phyloP scores from a whole-genome alignment of 306 rosid species.

The Vigna mungo region DNA sequence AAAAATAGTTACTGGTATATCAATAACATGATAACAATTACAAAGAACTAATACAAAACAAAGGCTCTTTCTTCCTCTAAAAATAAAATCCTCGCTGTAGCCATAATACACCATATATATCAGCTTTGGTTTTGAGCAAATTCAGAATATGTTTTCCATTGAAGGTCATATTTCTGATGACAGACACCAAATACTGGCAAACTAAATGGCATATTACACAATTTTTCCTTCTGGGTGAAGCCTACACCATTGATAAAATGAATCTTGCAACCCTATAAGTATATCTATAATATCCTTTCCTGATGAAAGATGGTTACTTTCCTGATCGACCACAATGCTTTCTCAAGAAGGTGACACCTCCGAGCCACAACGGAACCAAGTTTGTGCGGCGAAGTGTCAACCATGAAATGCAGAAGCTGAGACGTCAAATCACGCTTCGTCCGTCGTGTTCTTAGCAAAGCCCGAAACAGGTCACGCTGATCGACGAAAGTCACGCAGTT shows the following conservation, averaged over 20 bases:
- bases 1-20: neutral
- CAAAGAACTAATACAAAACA: neutral
- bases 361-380: constrained; percentile 66
- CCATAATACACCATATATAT: neutral
- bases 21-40: neutral
- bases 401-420: constrained; percentile 73
- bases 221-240: neutral
- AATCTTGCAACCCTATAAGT: neutral
- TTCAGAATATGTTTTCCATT: neutral
- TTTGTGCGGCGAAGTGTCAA: constrained; percentile 62
- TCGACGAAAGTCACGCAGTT: constrained; percentile 51
- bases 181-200: neutral
- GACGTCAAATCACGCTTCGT: constrained; percentile 60
- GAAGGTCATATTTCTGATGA: neutral
- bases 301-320: too few relatives aligned
- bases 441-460: constrained; percentile 53
- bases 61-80: neutral
- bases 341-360: constrained; percentile 59
- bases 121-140: neutral
- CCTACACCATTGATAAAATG: too few relatives aligned
- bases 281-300: too few relatives aligned
- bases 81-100: too few relatives aligned
- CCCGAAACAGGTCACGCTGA: constrained; percentile 62
- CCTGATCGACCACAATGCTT: too few relatives aligned
- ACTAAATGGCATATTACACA: neutral